These are phyloP conservation scores for Candida rishiriensis DNA, from an alignment of 805 yeast species.

Conservation along the genomic window DNA sequence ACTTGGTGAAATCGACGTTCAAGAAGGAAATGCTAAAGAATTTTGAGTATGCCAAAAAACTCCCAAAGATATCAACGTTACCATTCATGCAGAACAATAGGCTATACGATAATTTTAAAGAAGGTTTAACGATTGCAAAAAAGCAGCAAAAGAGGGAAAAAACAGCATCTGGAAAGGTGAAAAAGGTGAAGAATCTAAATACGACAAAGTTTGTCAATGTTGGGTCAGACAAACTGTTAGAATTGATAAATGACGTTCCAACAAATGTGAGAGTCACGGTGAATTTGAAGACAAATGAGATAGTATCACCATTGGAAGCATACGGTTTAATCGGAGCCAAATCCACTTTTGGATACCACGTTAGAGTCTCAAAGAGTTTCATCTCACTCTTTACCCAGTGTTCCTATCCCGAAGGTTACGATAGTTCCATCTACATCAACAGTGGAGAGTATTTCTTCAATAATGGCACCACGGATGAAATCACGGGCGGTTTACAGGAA, in stretches of 20 bases:
- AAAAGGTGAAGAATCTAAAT: slow-evolving; percentile 44
- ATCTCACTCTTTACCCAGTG: slow-evolving; percentile 68
- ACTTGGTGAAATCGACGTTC: slow-evolving; percentile 64
- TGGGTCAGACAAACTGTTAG: slow-evolving; percentile 58
- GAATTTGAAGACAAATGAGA: slow-evolving; percentile 52
- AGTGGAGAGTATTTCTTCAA: slow-evolving; percentile 59
- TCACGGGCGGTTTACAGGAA: neutral
- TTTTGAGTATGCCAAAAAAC: slow-evolving; percentile 58
- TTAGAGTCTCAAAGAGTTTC: slow-evolving; percentile 60
- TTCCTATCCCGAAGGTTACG: slow-evolving; percentile 61
- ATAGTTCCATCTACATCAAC: slow-evolving; percentile 58
- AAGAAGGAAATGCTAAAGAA: slow-evolving; percentile 36
- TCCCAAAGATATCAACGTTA: slow-evolving; percentile 68
- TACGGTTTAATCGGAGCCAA: slow-evolving; percentile 60
- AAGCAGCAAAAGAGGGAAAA: slow-evolving; percentile 36
- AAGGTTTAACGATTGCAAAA: slow-evolving; percentile 56
- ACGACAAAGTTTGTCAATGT: slow-evolving; percentile 73
- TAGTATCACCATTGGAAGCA: slow-evolving; percentile 70
- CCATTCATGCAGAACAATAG: slow-evolving; percentile 63
- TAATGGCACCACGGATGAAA: slow-evolving; percentile 15
- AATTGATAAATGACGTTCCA: slow-evolving; percentile 64
- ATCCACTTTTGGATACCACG: slow-evolving; percentile 67
- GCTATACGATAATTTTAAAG: slow-evolving; percentile 40
- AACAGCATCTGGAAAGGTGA: slow-evolving; percentile 31
- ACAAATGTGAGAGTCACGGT: slow-evolving; percentile 78